Evolutionary conservation across 2,329 filamentous ascomycete genomes (phyloP).

Genomic region (Biscogniauxia marginata): DNA sequence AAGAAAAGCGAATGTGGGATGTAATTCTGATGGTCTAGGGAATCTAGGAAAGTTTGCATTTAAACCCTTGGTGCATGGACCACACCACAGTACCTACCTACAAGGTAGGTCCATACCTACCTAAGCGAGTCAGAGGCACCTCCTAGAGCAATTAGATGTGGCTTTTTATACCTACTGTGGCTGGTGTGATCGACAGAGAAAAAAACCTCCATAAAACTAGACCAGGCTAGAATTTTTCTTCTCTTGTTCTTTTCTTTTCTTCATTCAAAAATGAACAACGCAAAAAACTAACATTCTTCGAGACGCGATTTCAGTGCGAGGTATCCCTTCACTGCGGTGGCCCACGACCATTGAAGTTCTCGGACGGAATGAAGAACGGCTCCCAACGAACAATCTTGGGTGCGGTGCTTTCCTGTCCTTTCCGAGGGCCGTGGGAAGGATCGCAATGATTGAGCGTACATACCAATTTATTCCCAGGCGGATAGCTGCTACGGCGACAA

Average conservation of each 20-base stretch:
- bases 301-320: slow-evolving; percentile 47
- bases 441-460: slow-evolving; percentile 62
- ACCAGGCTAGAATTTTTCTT: slow-evolving; percentile 3
- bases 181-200: slow-evolving; percentile 9
- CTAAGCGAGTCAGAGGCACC: no score
- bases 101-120: no score
- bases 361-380: slow-evolving; percentile 53
- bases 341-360: slow-evolving; percentile 51
- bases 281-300: slow-evolving; percentile 48
- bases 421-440: slow-evolving; percentile 48
- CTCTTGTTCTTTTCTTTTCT: slow-evolving; percentile 31
- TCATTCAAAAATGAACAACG: slow-evolving; percentile 46
- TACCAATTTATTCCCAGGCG: slow-evolving; percentile 15
- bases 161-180: slow-evolving; percentile 7
- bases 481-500: no score
- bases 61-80: no score
- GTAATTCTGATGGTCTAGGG: background rate
- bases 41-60: no score
- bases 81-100: no score
- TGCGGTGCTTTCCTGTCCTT: slow-evolving; percentile 52
- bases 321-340: slow-evolving; percentile 37
- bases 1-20: background rate
- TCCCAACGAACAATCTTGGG: slow-evolving; percentile 56
- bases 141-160: no score
- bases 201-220: slow-evolving; percentile 7